Evolutionary conservation across 2,329 filamentous ascomycete genomes (phyloP), one percentile per base, ranked within the genome.

Genomic region (Fusarium fracticaudum): DNA sequence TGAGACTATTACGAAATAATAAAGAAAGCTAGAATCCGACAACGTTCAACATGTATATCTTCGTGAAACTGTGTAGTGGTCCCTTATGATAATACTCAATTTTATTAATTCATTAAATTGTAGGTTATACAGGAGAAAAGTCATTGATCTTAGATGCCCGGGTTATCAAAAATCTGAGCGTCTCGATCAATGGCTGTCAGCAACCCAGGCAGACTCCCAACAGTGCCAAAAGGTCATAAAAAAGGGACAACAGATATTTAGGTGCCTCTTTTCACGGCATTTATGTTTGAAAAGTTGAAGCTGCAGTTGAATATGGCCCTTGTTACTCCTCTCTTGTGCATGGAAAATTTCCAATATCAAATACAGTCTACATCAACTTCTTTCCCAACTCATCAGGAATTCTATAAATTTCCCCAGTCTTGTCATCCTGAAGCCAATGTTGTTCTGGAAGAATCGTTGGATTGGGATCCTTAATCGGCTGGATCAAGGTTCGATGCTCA

Each of bases 391-490:
- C 75, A 31, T 70, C 65, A 14, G 73, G 73, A 12, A 80, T 77
- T 45, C 73, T 77, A 54, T 79, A 78, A n/a, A 77, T 67, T 59
- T 80, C 75, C 22, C 78, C 79, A 29, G 76, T 79, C 41, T 76
- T 68, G 7, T 68, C 55, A 17, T 77, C 67, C 26, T 72, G 64
- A 17, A 76, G 60, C 71, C 76, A 77, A 38, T 77, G 76, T 40
- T 74, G 64, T 22, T 66, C 67, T 26, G 76, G 76, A n/a, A 76
- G 59, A 10, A 77, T 45, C 13, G 67, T 73, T 9, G 75, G 75
- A 18, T 69, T 60, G 4, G 76, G 73, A 12, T 79, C 76, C 24
- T 67, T 63, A 12, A 79, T 76, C 7, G 77, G 77, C n/a, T 79
- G 77, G 7, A 77, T 72, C 20, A 66, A 15, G 4, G 60, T 73